Conservation (phyloP, 2,329 filamentous ascomycete species). For the Diaporthe vaccinii region DNA sequence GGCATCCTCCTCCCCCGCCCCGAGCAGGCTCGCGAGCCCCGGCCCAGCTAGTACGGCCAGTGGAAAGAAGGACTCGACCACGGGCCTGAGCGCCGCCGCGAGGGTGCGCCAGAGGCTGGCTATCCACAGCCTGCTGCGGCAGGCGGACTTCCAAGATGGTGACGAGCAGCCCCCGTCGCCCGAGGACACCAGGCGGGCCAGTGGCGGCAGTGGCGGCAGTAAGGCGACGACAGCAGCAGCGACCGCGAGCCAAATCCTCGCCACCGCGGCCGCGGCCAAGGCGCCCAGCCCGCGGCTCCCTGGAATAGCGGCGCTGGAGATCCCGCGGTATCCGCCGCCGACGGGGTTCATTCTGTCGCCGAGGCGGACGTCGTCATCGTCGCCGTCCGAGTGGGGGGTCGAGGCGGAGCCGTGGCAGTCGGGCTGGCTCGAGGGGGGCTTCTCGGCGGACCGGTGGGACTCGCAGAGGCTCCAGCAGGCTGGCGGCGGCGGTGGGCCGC, state of each 20-base stretch:
- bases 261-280: not conserved
- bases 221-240: not conserved
- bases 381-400: not conserved
- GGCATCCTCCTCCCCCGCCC: not conserved
- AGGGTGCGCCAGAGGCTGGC: slow-evolving; percentile 46
- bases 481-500: not conserved
- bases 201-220: not conserved
- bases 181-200: not conserved
- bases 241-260: not conserved
- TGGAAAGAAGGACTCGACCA: slow-evolving; percentile 30
- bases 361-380: not conserved
- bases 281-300: not conserved
- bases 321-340: not conserved
- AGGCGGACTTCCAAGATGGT: slow-evolving; percentile 46
- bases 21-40: slow-evolving; percentile 29
- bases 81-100: slow-evolving; percentile 43
- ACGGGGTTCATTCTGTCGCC: slow-evolving; percentile 4
- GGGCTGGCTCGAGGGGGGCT: slow-evolving; percentile 5
- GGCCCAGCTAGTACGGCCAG: not conserved
- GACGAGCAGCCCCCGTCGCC: slow-evolving; percentile 42
- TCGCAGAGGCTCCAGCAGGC: not conserved
- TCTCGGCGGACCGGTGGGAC: slow-evolving; percentile 23
- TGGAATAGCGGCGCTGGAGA: slow-evolving; percentile 5
- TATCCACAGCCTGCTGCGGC: slow-evolving; percentile 49
- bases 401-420: slow-evolving; percentile 34